These are phyloP conservation scores for Dictyophora rubrovolvata DNA, from an alignment of 768 basidiomycete genomes.

Conservation along the genomic window DNA sequence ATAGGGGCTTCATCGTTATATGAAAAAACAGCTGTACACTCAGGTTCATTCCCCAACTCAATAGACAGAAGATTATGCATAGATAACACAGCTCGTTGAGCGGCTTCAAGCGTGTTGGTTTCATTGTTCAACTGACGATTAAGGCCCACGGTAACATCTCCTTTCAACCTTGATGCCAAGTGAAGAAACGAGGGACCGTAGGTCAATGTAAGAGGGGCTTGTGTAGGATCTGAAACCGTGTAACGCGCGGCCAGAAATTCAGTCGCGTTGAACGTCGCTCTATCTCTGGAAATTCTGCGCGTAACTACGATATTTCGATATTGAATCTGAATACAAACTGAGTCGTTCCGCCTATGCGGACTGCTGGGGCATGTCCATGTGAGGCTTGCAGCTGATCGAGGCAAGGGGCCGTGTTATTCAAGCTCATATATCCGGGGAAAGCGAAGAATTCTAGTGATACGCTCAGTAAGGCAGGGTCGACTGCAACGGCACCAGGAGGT, in stretches of 20 bases:
- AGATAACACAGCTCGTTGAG: conserved; percentile 20
- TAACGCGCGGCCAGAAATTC: conserved; percentile 25
- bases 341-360: conserved; percentile 30
- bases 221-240: conserved; percentile 25
- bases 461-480: conserved; percentile 25
- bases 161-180: conserved; percentile 23
- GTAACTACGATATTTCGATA: neutral
- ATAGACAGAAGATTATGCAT: conserved; percentile 24
- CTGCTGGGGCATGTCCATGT: conserved; percentile 23
- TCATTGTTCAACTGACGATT: conserved; percentile 30
- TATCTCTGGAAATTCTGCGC: conserved; percentile 21
- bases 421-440: conserved; percentile 26
- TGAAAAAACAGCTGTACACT: conserved; percentile 19
- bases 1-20: neutral
- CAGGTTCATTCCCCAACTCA: conserved; percentile 31
- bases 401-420: conserved; percentile 25
- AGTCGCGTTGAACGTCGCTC: conserved; percentile 27
- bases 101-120: conserved; percentile 24
- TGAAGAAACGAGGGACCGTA: conserved; percentile 24
- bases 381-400: conserved; percentile 22
- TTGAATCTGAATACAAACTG: conserved; percentile 19
- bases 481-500: conserved; percentile 18
- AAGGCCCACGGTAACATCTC: conserved; percentile 27
- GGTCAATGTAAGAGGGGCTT: conserved; percentile 24
- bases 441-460: conserved; percentile 31